Evolutionary conservation across 1,284 basidiomycete genomes (phyloP).

Genomic region (Fomitopsis schrenkii): DNA sequence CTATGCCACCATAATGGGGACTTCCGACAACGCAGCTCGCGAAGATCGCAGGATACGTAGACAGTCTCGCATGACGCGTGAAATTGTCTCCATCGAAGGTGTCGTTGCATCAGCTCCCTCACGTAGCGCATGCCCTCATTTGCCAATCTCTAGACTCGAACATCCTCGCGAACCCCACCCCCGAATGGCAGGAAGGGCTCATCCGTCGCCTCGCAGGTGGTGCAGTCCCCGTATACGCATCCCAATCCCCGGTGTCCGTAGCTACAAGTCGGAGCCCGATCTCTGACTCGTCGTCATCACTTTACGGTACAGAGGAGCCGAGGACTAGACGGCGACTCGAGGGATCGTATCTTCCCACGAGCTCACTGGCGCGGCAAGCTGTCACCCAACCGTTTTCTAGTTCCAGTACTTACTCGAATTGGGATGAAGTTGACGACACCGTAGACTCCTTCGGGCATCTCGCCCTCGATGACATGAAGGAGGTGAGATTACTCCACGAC

Average conservation of each 20-base stretch:
- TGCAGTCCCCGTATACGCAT: slow-evolving; percentile 6
- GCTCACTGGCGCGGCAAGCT: slow-evolving; percentile 7
- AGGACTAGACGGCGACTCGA: slow-evolving; percentile 21
- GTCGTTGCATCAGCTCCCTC: slow-evolving; percentile 6
- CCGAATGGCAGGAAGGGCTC: slow-evolving; percentile 75
- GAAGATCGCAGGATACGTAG: slow-evolving; percentile 65
- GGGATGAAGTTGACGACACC: slow-evolving; percentile 40
- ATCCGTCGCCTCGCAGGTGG: slow-evolving; percentile 43
- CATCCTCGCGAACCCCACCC: slow-evolving; percentile 59
- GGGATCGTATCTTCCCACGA: slow-evolving; percentile 19
- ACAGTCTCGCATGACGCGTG: slow-evolving; percentile 70
- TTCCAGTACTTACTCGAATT: slow-evolving; percentile 20
- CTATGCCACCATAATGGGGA: slow-evolving; percentile 65
- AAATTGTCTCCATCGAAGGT: slow-evolving; percentile 73
- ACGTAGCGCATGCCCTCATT: not conserved
- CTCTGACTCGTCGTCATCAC: slow-evolving; percentile 14
- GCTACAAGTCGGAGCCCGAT: slow-evolving; percentile 9
- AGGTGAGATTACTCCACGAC: slow-evolving; percentile 39
- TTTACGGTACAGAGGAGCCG: slow-evolving; percentile 6
- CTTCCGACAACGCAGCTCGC: slow-evolving; percentile 44
- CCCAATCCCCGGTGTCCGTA: slow-evolving; percentile 4
- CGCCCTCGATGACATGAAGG: slow-evolving; percentile 79
- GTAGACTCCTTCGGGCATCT: slow-evolving; percentile 70
- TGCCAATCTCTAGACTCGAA: slow-evolving; percentile 43
- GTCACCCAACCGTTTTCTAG: slow-evolving; percentile 22